A percentile compares a stretch with the other conserved stretches of the same genome.
These are phyloP conservation scores for Cavenderia fasciculata DNA, from an alignment of 78 protist genomes.

Conservation along the genomic window DNA sequence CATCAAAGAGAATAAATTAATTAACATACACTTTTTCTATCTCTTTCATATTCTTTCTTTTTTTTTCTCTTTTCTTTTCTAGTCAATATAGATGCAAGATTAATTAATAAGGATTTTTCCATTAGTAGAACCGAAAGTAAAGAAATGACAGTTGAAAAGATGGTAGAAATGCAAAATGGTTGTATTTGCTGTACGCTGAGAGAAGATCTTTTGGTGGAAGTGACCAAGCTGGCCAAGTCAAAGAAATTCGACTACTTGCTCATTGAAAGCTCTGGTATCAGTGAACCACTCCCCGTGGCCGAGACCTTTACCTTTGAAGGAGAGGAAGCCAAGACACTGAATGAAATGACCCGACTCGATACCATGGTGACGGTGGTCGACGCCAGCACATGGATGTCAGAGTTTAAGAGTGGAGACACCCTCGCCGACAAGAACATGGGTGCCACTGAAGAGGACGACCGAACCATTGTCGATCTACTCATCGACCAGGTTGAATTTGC, in stretches of 20 bases:
- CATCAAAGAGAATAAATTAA: background rate
- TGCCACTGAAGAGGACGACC: slow-evolving; percentile 41
- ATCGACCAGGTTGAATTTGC: slow-evolving; percentile 95
- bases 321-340: background rate
- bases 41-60: background rate
- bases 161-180: slow-evolving; percentile 94
- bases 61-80: background rate
- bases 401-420: slow-evolving; percentile 8
- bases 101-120: slow-evolving; percentile 45
- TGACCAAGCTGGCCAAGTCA: slow-evolving; percentile 67
- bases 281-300: slow-evolving; percentile 95
- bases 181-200: slow-evolving; percentile 96
- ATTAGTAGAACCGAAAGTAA: slow-evolving; percentile 17
- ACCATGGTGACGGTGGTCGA: slow-evolving; percentile 83
- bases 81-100: slow-evolving; percentile 92
- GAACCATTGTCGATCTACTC: slow-evolving; percentile 85
- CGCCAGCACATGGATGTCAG: slow-evolving; percentile 37
- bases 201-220: slow-evolving; percentile 89
- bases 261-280: slow-evolving; percentile 78
- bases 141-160: slow-evolving; percentile 59
- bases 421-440: slow-evolving; percentile 42
- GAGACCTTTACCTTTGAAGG: slow-evolving; percentile 88
- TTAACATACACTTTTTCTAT: background rate
- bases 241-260: slow-evolving; percentile 69
- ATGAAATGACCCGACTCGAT: slow-evolving; percentile 42